phyloP scores from a whole-genome alignment of 179 eudicot species.

The Carnegiea gigantea region DNA sequence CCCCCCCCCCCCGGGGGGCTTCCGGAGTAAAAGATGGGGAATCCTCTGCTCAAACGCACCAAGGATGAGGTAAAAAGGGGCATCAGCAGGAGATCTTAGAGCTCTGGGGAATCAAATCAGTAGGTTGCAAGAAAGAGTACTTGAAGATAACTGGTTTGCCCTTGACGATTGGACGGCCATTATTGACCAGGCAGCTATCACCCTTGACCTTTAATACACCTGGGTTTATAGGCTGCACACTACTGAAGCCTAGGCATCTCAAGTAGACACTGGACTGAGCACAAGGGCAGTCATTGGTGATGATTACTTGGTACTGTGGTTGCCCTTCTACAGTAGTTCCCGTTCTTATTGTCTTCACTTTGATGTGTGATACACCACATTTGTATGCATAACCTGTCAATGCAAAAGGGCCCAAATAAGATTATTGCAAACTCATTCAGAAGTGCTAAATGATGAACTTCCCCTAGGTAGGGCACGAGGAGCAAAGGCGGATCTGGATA shows the following conservation, averaged over 20 bases:
- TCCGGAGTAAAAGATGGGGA: too few species aligned
- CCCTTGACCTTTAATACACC: conserved; percentile 27
- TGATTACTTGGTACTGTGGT: conserved; percentile 31
- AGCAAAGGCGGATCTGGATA: background rate
- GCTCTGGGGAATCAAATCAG: conserved; percentile 37
- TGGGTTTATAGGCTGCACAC: conserved; percentile 32
- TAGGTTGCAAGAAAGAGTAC: conserved; percentile 36
- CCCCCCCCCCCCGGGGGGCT: background rate
- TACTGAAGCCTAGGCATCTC: conserved; percentile 38
- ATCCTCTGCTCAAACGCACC: too few species aligned
- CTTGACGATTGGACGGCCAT: conserved; percentile 27
- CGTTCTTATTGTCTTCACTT: conserved; percentile 41
- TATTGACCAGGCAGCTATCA: conserved; percentile 33
- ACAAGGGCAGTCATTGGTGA: conserved; percentile 32
- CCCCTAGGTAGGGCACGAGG: background rate
- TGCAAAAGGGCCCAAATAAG: background rate
- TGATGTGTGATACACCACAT: conserved; percentile 32
- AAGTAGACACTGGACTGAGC: conserved; percentile 34
- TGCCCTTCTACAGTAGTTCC: conserved; percentile 38
- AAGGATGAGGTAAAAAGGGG: background rate
- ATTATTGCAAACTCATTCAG: background rate
- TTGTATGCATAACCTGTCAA: conserved; percentile 29
- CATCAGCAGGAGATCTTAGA: conserved; percentile 33
- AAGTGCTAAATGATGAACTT: background rate
- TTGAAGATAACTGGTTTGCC: conserved; percentile 32